A percentile compares a stretch with the other conserved stretches of the same genome.
Evolutionary conservation across 1,284 basidiomycete species (phyloP).

Genomic region (Cryptococcus hybrid): DNA sequence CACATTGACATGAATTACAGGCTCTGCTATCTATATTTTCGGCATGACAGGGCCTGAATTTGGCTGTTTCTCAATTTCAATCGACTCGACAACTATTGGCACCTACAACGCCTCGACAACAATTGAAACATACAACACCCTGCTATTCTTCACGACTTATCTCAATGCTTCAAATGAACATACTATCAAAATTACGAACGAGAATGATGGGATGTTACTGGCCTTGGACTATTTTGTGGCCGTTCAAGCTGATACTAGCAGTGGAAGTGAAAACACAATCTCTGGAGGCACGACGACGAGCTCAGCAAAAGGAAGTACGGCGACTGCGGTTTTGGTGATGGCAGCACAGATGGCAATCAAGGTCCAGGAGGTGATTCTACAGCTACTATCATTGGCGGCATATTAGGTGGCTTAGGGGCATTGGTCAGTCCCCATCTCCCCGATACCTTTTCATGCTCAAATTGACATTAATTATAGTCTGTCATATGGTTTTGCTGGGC

Average conservation of each 20-base stretch:
- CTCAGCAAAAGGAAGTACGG: not conserved
- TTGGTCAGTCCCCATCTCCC: constrained; percentile 13
- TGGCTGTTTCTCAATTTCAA: constrained; percentile 19
- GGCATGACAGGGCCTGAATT: constrained; percentile 33
- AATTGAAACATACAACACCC: constrained; percentile 20
- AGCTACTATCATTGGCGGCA: constrained; percentile 24
- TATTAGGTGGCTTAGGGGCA: constrained; percentile 21
- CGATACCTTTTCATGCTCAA: not conserved
- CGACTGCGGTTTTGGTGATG: constrained; percentile 8
- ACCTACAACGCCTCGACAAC: constrained; percentile 26
- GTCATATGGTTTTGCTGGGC: not conserved
- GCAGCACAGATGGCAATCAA: not conserved
- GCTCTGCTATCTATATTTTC: constrained; percentile 32
- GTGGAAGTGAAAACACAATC: not conserved
- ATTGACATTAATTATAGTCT: not conserved
- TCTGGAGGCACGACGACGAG: not conserved
- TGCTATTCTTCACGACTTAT: constrained; percentile 25
- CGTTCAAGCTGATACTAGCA: constrained; percentile 5
- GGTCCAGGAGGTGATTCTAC: constrained; percentile 4
- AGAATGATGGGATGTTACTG: constrained; percentile 21
- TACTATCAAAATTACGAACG: constrained; percentile 20
- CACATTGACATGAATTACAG: constrained; percentile 5
- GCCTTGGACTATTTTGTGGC: constrained; percentile 32
- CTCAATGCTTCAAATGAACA: constrained; percentile 11
- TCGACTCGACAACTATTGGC: constrained; percentile 15